Conservation (phyloP, 805 yeast species). For the Clavispora phyllophila region DNA sequence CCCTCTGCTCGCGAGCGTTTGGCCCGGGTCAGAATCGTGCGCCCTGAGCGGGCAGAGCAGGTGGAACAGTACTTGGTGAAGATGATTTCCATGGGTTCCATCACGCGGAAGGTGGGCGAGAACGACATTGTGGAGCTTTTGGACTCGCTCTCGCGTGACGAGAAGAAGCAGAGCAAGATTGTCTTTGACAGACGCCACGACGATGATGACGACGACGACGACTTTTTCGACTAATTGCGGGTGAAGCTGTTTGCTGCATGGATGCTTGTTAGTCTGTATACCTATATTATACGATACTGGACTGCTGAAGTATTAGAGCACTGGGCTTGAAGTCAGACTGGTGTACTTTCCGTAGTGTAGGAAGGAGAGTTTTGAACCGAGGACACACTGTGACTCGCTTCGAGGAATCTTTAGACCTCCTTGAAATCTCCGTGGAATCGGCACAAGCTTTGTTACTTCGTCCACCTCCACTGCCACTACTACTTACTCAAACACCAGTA, state of each 20-base stretch:
- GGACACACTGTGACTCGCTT: too few species aligned
- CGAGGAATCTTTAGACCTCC: too few species aligned
- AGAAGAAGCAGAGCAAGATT: conserved; percentile 60
- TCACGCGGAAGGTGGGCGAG: conserved; percentile 71
- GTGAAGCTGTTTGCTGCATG: too few species aligned
- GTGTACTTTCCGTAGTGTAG: too few species aligned
- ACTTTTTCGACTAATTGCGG: conserved; percentile 26
- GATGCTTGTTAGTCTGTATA: background rate
- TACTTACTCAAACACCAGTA: too few species aligned
- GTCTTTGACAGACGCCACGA: conserved; percentile 47
- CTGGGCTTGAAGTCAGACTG: too few species aligned
- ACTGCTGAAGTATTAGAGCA: too few species aligned
- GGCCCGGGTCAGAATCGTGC: conserved; percentile 79
- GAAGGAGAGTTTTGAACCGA: too few species aligned
- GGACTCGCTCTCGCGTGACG: conserved; percentile 76
- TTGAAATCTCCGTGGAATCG: too few species aligned
- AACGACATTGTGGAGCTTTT: conserved; percentile 76
- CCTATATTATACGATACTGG: background rate
- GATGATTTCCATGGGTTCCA: conserved; percentile 71
- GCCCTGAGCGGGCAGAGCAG: conserved; percentile 85
- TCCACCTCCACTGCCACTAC: too few species aligned
- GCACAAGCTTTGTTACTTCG: too few species aligned
- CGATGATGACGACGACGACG: conserved; percentile 28
- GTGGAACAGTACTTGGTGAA: conserved; percentile 77
- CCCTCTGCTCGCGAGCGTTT: conserved; percentile 84